Evolutionary conservation across 2,329 filamentous ascomycete genomes (phyloP).

Genomic region (Phaeosphaeria sp.): DNA sequence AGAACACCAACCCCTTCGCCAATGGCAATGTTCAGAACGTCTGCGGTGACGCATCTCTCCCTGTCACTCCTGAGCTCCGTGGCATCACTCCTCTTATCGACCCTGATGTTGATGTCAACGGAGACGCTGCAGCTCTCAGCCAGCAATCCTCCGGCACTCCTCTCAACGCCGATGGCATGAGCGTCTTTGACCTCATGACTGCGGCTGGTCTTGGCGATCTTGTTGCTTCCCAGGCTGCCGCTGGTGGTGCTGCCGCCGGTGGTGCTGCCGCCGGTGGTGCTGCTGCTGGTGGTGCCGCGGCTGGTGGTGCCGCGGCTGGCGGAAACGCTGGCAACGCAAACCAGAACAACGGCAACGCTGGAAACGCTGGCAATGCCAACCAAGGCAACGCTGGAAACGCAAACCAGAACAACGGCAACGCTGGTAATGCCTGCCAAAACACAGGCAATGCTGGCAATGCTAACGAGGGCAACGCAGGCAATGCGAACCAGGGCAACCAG

Average conservation of each 20-base stretch:
- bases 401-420: slow-evolving; percentile 7
- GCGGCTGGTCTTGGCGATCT: slow-evolving; percentile 70
- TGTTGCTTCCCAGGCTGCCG: slow-evolving; percentile 51
- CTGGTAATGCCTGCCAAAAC: slow-evolving; percentile 6
- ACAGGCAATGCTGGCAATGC: slow-evolving; percentile 8
- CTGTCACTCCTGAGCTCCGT: slow-evolving; percentile 65
- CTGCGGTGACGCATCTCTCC: slow-evolving; percentile 68
- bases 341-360: slow-evolving; percentile 16
- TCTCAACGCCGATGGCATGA: slow-evolving; percentile 66
- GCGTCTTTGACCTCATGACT: slow-evolving; percentile 68
- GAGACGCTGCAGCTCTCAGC: slow-evolving; percentile 67
- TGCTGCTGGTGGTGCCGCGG: slow-evolving; percentile 13
- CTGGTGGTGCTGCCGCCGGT: slow-evolving; percentile 43
- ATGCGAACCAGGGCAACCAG: slow-evolving; percentile 10
- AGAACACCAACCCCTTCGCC: slow-evolving; percentile 75
- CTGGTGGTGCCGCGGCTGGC: slow-evolving; percentile 7
- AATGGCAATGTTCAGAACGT: slow-evolving; percentile 64
- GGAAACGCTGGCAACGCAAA: slow-evolving; percentile 8
- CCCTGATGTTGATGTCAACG: slow-evolving; percentile 65
- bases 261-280: slow-evolving; percentile 27
- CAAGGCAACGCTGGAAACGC: slow-evolving; percentile 4
- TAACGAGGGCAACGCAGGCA: slow-evolving; percentile 1
- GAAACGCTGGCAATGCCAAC: slow-evolving; percentile 20
- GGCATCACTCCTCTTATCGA: slow-evolving; percentile 73
- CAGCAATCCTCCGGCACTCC: slow-evolving; percentile 59